Evolutionary conservation across 2,329 filamentous ascomycete species (phyloP), one percentile per base, ranked within the genome.

Genomic region (Cercospora sp.): DNA sequence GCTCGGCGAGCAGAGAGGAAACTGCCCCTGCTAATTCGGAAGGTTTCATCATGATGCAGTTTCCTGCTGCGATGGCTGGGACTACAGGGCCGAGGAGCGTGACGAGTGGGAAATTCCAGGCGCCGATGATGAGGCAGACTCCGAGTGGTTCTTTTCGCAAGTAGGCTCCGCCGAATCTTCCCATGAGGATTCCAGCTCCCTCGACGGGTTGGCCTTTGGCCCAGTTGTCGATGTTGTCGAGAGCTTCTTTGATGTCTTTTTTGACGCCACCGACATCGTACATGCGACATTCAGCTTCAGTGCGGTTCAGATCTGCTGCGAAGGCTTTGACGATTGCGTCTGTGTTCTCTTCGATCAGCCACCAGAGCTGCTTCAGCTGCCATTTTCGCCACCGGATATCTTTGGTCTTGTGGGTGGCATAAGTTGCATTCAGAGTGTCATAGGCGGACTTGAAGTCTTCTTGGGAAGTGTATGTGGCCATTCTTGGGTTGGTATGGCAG

Each of bases 71-170:
- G 74, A 97, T 96, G 75, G 93, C 94, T 67, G 93, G 94, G 70
- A 96, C 86, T 66, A 95, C 80, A 1, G 94, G 92, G 0, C 87
- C 85, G 40, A 97, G 78, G 57, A 89, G 88, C 59, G 97, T 85
- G 80, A 93, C 89, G 79, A 96, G 83, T 61, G 94, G 94, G 79
- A 93, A 96, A 83, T 97, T 97, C 86, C 91, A 97, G 57, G 94
- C 88, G 66, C 87, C 88, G 75, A 97, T 94, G 74, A 97, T 88
- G 73, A 97, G 84, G 13, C 91, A 88, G 51, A 88, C 83, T 40
- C 94, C 94, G 66, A 97, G 80, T 1, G 94, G 94, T 76, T 97
- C 93, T 82, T 96, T 94, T 72, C 89, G 85, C 78, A 95, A 88
- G 76, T 86, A 90, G 42, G 93, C 90, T 68, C 84, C 89, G 80